Base-by-base conservation (phyloP, 148 eudicot genomes). In the Camellia granthamiana region DNA sequence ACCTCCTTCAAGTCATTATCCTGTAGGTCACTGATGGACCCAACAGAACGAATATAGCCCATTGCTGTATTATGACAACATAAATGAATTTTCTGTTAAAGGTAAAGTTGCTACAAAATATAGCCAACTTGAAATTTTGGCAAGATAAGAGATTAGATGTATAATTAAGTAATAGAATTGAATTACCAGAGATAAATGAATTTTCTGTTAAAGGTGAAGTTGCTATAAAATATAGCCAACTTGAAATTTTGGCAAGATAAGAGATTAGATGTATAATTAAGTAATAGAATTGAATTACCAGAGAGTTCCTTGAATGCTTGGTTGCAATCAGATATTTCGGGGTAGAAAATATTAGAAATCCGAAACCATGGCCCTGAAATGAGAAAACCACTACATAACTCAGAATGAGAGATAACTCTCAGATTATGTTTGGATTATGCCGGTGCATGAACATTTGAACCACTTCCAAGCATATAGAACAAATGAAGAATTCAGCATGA, bases 291-390 rank as follows among this genome's bases (percentile, higher is more conserved):
- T 42, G 59, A 2, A 58, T 79, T 86, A 91, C 98, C 98, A 83
- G 85, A 85, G 62, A 95, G 82, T 63, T 72, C 97, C 77, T 74
- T 80, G 21, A 83, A 86, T 77, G 89, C 97, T 82, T 82, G 83
- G 78, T 80, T 74, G 82, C 81, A 85, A 86, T 95, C 94, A 78
- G 70, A 66, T 81, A 95, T 90, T 83, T 95, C 98, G 13, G 89
- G 89, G 80, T 95, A 95, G 72, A 88, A 87, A 73, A 95, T 79
- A 79, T 72, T 90, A 79, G 93, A 87, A 77, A 85, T 76, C 78
- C 94, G 97, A 83, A 95, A 95, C 97, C 97, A 95, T 78, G 98
- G 98, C 71, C 98, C 98, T 95, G 90, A 68, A 76, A 63, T 19
- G 51, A 63, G 41, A 74, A 75, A 79, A 72, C 41, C 1, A 61